Conservation (phyloP, 345 rosid species). For the Eucalyptus polybractea region DNA sequence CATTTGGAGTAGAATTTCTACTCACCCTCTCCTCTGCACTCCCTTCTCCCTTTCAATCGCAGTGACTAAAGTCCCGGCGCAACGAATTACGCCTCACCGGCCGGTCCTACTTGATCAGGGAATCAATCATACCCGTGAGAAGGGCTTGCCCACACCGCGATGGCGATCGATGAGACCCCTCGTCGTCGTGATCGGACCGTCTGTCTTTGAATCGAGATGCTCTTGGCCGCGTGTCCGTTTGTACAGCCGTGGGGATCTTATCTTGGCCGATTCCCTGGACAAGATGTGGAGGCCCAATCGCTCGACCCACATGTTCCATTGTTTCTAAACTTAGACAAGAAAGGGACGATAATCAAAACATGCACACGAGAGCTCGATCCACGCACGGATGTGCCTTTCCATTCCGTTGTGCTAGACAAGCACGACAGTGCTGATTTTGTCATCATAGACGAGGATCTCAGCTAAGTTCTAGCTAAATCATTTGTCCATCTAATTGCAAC, state of each 20-base stretch:
- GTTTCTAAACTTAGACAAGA: background rate
- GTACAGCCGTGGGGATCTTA: background rate
- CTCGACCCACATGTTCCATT: background rate
- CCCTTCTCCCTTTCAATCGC: background rate
- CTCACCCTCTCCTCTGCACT: background rate
- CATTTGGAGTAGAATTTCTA: background rate
- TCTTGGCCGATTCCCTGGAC: background rate
- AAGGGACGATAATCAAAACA: background rate
- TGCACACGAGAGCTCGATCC: background rate
- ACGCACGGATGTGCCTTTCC: background rate
- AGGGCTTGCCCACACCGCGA: background rate
- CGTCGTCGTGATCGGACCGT: background rate
- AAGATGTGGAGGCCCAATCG: background rate
- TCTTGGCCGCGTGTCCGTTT: background rate
- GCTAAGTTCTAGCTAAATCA: background rate
- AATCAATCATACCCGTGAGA: background rate
- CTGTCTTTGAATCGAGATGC: background rate
- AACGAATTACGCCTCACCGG: background rate
- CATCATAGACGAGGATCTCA: background rate
- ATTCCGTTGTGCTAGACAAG: background rate
- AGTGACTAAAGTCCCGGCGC: background rate
- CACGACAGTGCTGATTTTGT: background rate
- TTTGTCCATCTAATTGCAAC: background rate
- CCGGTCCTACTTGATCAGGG: background rate
- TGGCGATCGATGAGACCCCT: background rate